phyloP scores from a whole-genome alignment of 805 yeast genomes.

The Isabelozyma rhagii region DNA sequence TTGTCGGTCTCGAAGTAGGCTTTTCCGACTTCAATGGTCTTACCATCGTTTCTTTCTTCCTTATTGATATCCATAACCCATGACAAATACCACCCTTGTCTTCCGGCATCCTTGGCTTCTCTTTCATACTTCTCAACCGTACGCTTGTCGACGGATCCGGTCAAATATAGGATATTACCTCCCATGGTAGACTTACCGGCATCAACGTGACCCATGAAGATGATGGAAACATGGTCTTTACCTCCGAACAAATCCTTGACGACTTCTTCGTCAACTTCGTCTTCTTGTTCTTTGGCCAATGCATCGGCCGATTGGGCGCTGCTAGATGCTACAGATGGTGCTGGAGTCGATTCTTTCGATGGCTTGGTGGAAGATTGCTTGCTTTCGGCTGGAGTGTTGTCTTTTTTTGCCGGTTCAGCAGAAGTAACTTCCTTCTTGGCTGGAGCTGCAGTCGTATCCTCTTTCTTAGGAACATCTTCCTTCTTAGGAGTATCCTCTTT shows the following conservation, averaged over 20 bases:
- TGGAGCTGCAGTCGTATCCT: slow-evolving; percentile 9
- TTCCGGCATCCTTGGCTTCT: slow-evolving; percentile 98
- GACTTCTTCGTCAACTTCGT: slow-evolving; percentile 78
- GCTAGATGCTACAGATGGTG: slow-evolving; percentile 18
- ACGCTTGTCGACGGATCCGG: slow-evolving; percentile 98
- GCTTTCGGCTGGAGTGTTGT: slow-evolving; percentile 6
- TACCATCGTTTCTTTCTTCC: slow-evolving; percentile 98
- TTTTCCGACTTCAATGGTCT: slow-evolving; percentile 98
- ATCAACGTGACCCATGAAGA: slow-evolving; percentile 99
- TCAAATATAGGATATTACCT: slow-evolving; percentile 88
- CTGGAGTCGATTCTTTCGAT: slow-evolving; percentile 22
- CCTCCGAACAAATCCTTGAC: slow-evolving; percentile 94
- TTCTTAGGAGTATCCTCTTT: slow-evolving; percentile 11
- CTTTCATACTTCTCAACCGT: slow-evolving; percentile 97
- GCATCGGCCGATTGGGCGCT: slow-evolving; percentile 42
- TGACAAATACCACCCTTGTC: slow-evolving; percentile 99
- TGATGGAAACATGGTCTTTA: slow-evolving; percentile 93
- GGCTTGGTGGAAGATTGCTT: slow-evolving; percentile 23
- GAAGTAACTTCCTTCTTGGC: slow-evolving; percentile 12
- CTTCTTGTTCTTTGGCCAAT: slow-evolving; percentile 67
- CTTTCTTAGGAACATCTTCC: slow-evolving; percentile 6
- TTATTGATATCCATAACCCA: slow-evolving; percentile 99
- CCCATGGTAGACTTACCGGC: slow-evolving; percentile 99
- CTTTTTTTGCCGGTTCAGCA: slow-evolving; percentile 15
- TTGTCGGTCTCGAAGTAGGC: slow-evolving; percentile 97